Base-by-base conservation (phyloP, 495 filamentous ascomycete genomes). In the Aspergillus incahuasiensis region DNA sequence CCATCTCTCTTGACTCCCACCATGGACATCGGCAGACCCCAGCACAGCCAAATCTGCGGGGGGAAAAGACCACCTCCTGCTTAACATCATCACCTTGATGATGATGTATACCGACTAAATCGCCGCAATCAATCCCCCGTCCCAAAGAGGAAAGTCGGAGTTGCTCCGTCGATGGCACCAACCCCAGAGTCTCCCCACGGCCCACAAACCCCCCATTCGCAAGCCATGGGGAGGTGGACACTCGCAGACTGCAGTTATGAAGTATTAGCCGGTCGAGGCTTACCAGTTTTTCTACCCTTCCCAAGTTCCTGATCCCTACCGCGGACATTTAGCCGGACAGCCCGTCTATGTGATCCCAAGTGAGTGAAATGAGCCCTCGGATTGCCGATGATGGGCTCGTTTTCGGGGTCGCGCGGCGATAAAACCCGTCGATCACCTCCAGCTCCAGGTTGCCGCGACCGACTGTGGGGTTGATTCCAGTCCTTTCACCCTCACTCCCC, bases 61-160 rank as follows among this genome's bases (percentile, higher is more conserved):
- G 3, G 8, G 25, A 28, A 28, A 8, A 3, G 3, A 8, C 25
- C n/a, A 4, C 25, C 8, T 3, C 25, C 25, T 3, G 8, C 25
- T 28, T 8, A 8, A 28, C 25, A 3, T 28, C 25, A 28, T 28
- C 25, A 28, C 8, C 25, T 28, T 28, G 8, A 4, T 28, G 25
- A 28, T 28, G 25, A 48, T 46, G 22, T 21, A 30, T 1, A 48
- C 5, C 24, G 32, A 32, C 6, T 24, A 6, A 3, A 24, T 21
- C 6, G 8, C 24, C 25, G 24, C 5, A 30, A 25, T 48, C 24
- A 2, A 25, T 15, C 24, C 15, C 6, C 8, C 25, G 24, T 1
- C 7, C 28, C 28, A 24, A 25, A 39, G 11, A 47, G 52, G 52
- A 47, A 38, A 54, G 41, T 45, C 52, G 52, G 52, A 54, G 52